These are phyloP conservation scores for Hygrophila difformis DNA, from an alignment of 257 asterid species.

Conservation along the genomic window DNA sequence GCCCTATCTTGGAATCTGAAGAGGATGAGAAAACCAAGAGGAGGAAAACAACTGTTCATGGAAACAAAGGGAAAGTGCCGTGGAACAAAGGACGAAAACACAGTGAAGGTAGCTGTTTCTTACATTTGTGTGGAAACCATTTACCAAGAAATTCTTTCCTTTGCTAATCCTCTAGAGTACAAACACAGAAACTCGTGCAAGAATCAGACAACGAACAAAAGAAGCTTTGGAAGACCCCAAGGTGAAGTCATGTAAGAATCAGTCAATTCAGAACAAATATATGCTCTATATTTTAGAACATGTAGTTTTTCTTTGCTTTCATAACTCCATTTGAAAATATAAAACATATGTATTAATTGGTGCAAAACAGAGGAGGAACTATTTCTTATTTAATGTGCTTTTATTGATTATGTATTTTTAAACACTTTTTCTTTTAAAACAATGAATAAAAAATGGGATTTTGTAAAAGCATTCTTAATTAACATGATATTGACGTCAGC, in stretches of 20 bases:
- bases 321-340: too few species aligned
- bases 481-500: too few species aligned
- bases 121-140: not conserved
- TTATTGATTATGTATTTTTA: too few species aligned
- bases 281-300: not conserved
- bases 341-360: too few species aligned
- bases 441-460: too few species aligned
- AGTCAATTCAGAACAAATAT: slow-evolving; percentile 19
- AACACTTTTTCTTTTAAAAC: too few species aligned
- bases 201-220: slow-evolving; percentile 61
- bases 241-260: slow-evolving; percentile 99
- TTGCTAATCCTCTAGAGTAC: slow-evolving; percentile 11
- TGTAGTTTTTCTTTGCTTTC: too few species aligned
- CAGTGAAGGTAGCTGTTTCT: slow-evolving; percentile 49
- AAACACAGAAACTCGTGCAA: slow-evolving; percentile 67
- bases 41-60: slow-evolving; percentile 31
- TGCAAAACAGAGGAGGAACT: slow-evolving; percentile 4
- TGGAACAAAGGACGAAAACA: slow-evolving; percentile 92
- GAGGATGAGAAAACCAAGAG: slow-evolving; percentile 27
- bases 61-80: slow-evolving; percentile 76
- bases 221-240: slow-evolving; percentile 96
- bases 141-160: too few species aligned
- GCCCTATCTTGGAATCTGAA: slow-evolving; percentile 10
- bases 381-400: too few species aligned
- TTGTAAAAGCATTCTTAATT: too few species aligned